Percentiles rank a stretch among this genome's conserved stretches.
These are phyloP conservation scores for Ogataea trehalophila DNA, from an alignment of 805 yeast genomes.

Conservation along the genomic window DNA sequence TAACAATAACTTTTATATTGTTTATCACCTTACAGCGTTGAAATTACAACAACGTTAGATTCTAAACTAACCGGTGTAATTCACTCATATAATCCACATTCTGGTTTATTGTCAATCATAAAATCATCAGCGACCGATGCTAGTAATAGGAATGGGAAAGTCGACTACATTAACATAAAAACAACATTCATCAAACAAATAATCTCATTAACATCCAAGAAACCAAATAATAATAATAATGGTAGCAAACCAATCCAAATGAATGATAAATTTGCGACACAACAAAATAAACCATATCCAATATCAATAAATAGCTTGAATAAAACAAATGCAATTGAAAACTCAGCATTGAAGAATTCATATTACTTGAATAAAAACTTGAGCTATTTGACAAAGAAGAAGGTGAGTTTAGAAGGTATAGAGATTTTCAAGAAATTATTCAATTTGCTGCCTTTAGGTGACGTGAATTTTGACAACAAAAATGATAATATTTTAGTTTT, in stretches of 20 bases:
- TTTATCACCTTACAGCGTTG: conserved; percentile 40
- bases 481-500: conserved; percentile 33
- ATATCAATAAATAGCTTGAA: conserved; percentile 16
- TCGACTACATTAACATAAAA: conserved; percentile 47
- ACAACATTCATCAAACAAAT: conserved; percentile 53
- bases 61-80: conserved; percentile 55
- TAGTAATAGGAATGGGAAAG: conserved; percentile 2
- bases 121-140: conserved; percentile 18
- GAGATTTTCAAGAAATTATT: conserved; percentile 22
- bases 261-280: conserved; percentile 20
- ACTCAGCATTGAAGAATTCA: conserved; percentile 18
- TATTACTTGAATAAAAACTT: conserved; percentile 21
- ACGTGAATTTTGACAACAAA: conserved; percentile 30
- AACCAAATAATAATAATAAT: conserved; percentile 16
- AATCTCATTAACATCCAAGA: conserved; percentile 37
- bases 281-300: conserved; percentile 17
- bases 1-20: not conserved
- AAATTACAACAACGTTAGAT: conserved; percentile 56
- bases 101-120: conserved; percentile 38
- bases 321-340: conserved; percentile 13
- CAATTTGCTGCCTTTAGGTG: conserved; percentile 28
- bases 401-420: conserved; percentile 25
- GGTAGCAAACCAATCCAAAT: conserved; percentile 4
- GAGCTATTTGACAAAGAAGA: conserved; percentile 8
- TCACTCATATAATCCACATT: conserved; percentile 52